phyloP scores from a whole-genome alignment of 2,329 filamentous ascomycete genomes.

The Chalaropsis ovoidea region DNA sequence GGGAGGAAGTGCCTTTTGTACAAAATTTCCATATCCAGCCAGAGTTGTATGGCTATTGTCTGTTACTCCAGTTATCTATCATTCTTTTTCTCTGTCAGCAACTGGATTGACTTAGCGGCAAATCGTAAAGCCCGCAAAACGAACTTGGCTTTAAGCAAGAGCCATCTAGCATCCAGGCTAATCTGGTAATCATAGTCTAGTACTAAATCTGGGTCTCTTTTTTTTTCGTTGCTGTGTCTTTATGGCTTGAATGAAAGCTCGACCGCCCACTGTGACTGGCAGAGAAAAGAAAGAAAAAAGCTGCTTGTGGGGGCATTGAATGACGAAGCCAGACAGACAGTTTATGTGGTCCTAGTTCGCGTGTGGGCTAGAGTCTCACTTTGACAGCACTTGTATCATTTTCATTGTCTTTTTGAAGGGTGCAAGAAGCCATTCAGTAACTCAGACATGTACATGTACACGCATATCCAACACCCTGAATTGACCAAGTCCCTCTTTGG shows the following conservation, averaged over 20 bases:
- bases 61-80: conserved; percentile 11
- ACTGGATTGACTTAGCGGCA: conserved; percentile 10
- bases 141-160: conserved; percentile 11
- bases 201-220: conserved; percentile 11
- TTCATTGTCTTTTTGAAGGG: too few species aligned
- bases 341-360: too few species aligned
- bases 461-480: too few species aligned
- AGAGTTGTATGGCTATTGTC: not conserved
- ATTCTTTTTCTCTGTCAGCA: conserved; percentile 9
- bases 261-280: not conserved
- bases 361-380: not conserved
- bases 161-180: conserved; percentile 12
- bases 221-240: not conserved
- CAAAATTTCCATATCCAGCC: conserved; percentile 10
- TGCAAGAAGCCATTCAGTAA: too few species aligned
- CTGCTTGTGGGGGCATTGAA: not conserved
- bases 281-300: not conserved
- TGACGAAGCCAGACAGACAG: not conserved
- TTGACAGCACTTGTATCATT: not conserved
- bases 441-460: too few species aligned
- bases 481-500: too few species aligned
- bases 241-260: conserved; percentile 10
- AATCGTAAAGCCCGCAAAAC: conserved; percentile 13
- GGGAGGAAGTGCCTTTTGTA: conserved; percentile 12
- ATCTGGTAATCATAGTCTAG: not conserved